These are phyloP conservation scores for Diaporthe citri DNA, from an alignment of 2,329 filamentous ascomycete species.

Conservation along the genomic window DNA sequence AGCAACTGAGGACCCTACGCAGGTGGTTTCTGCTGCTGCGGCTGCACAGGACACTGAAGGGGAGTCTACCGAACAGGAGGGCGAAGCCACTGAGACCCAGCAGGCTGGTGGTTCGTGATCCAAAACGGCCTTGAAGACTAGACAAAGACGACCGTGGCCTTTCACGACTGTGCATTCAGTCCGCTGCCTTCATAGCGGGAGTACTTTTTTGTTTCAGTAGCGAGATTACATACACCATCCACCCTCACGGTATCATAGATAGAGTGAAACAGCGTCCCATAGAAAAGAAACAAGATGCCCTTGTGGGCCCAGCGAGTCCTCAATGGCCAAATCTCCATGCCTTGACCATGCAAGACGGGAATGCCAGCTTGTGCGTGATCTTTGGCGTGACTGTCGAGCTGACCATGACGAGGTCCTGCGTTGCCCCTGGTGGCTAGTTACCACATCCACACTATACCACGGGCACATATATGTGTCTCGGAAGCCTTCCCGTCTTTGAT, in stretches of 20 bases:
- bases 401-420: constrained; percentile 7
- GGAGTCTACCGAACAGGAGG: constrained; percentile 9
- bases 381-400: constrained; percentile 5
- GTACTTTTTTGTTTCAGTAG: not conserved
- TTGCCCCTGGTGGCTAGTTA: not conserved
- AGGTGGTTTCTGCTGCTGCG: constrained; percentile 33
- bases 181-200: not conserved
- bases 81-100: not conserved
- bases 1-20: constrained; percentile 29
- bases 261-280: constrained; percentile 12
- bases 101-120: not conserved
- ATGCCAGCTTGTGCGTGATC: not conserved
- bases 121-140: not conserved
- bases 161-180: not conserved
- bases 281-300: constrained; percentile 15
- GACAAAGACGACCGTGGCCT: not conserved
- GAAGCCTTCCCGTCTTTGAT: constrained; percentile 22
- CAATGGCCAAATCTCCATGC: not conserved
- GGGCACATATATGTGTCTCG: constrained; percentile 30
- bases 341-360: constrained; percentile 11
- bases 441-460: constrained; percentile 27
- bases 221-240: not conserved
- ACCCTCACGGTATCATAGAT: not conserved
- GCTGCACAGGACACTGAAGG: constrained; percentile 32
- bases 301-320: not conserved